phyloP scores from a whole-genome alignment of 352 stramenopile species.

The Phytopythium helicoides region DNA sequence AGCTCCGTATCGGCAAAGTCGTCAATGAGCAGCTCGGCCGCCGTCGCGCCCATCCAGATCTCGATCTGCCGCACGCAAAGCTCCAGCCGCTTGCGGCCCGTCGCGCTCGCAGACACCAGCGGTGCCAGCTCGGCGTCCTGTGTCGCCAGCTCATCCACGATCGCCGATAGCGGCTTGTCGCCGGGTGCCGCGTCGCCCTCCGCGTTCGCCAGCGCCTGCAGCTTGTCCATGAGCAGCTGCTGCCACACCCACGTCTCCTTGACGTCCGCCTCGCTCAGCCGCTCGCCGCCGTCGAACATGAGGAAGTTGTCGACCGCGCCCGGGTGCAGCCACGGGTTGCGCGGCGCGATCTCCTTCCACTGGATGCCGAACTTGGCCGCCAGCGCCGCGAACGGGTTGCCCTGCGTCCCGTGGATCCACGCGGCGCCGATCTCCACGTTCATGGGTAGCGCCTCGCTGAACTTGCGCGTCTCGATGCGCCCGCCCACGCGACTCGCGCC shows the following conservation, averaged over 20 bases:
- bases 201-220: conserved; percentile 44
- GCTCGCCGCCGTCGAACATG: conserved; percentile 28
- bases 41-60: conserved; percentile 51
- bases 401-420: conserved; percentile 55
- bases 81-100: conserved; percentile 24
- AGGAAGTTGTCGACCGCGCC: conserved; percentile 40
- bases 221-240: conserved; percentile 36
- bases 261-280: conserved; percentile 25
- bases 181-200: no score
- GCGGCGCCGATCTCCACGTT: conserved; percentile 55
- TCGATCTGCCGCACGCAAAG: conserved; percentile 51
- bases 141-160: conserved; percentile 32
- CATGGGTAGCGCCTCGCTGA: conserved; percentile 38
- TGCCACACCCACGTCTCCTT: conserved; percentile 45
- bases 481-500: conserved; percentile 47
- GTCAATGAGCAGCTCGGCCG: conserved; percentile 40
- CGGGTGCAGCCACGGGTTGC: conserved; percentile 61
- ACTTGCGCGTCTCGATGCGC: conserved; percentile 43
- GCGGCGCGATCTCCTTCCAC: conserved; percentile 45
- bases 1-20: conserved; percentile 52
- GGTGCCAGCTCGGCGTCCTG: conserved; percentile 8
- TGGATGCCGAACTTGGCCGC: conserved; percentile 35
- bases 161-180: conserved; percentile 18
- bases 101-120: conserved; percentile 12
- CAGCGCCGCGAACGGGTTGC: conserved; percentile 39